Evolutionary conservation across 139 green algal species (phyloP), one percentile per base, ranked within the genome.

Genomic region (Closterium sp.): DNA sequence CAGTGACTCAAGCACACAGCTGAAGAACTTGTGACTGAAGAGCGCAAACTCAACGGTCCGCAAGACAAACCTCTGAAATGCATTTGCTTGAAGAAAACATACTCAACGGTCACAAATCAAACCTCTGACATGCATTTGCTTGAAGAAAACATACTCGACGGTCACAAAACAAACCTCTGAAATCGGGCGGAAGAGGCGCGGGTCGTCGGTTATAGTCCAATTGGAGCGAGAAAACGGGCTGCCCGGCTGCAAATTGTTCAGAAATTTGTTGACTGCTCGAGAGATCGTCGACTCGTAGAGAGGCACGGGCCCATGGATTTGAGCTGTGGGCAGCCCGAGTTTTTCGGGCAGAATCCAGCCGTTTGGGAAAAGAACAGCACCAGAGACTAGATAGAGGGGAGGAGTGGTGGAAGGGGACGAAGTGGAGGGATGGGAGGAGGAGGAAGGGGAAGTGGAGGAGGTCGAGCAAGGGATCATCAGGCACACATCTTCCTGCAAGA

Each of bases 151-250:
- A n/a, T n/a, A n/a, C n/a, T n/a, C n/a, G n/a, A n/a, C n/a, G n/a
- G n/a, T n/a, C 69, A 84, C 5, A 12, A 3, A 33, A 86, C 83
- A 7, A 86, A 86, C 83, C 83, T 86, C 83, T 86, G 83, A 34
- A 33, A 86, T 32, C 30, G 83, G 83, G 19, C 83, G 28, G 83
- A 86, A 86, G 3, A 86, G 83, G 9, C 30, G 30, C n/a, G 83
- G 83, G 83, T 86, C 83, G 28, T 86, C 83, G n/a, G 83, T 86
- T 32, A 86, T 86, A 2, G 83, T 86, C 83, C 83, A 86, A 33
- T 86, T 86, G n/a, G 83, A 19, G 30, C 83, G 83, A 16, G 6
- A 25, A 19, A 86, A 86, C 83, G 83, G 83, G n/a, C 30, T 86
- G 6, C 30, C 83, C 83, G 30, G 30, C 83, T 32, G 4, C 30